Conservation (phyloP, 257 asterid species). For the Nicotiana benthamiana region DNA sequence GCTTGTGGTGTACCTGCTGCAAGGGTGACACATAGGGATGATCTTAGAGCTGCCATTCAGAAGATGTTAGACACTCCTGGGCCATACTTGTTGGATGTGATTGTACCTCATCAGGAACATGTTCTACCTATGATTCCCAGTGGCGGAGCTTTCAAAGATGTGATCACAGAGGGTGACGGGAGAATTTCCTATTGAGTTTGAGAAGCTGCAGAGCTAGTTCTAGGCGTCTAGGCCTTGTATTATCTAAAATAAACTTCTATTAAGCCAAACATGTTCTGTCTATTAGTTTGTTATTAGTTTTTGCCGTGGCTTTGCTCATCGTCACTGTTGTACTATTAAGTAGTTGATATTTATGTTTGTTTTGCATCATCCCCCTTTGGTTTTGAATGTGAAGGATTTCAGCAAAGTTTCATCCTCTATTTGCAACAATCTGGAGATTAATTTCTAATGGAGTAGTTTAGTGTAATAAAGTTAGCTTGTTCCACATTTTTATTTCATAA, state of each 20-base stretch:
- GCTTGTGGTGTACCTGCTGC: conserved; percentile 16
- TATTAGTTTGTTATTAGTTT: background rate
- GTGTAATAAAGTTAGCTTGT: background rate
- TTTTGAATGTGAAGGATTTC: background rate
- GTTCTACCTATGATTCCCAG: conserved; percentile 17
- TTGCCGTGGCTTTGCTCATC: background rate
- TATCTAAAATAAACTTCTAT: background rate
- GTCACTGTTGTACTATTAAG: background rate
- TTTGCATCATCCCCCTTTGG: background rate
- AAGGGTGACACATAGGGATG: conserved; percentile 10
- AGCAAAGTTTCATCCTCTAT: background rate
- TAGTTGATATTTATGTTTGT: background rate
- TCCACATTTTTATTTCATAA: background rate
- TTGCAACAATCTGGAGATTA: background rate
- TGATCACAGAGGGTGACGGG: conserved; percentile 14
- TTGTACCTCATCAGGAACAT: conserved; percentile 14
- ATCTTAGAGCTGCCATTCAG: conserved; percentile 10
- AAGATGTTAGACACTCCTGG: conserved; percentile 12
- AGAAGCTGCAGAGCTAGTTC: conserved; percentile 1
- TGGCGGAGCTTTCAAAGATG: conserved; percentile 11
- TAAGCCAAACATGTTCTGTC: background rate
- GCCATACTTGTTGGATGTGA: conserved; percentile 19
- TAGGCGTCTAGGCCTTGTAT: conserved; percentile 5
- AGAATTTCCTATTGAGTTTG: conserved; percentile 1
- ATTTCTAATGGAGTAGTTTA: background rate